Percentiles rank a stretch among this genome's conserved stretches.
These are phyloP conservation scores for Myxozyma melibiosi DNA, from an alignment of 805 yeast species.

Conservation along the genomic window DNA sequence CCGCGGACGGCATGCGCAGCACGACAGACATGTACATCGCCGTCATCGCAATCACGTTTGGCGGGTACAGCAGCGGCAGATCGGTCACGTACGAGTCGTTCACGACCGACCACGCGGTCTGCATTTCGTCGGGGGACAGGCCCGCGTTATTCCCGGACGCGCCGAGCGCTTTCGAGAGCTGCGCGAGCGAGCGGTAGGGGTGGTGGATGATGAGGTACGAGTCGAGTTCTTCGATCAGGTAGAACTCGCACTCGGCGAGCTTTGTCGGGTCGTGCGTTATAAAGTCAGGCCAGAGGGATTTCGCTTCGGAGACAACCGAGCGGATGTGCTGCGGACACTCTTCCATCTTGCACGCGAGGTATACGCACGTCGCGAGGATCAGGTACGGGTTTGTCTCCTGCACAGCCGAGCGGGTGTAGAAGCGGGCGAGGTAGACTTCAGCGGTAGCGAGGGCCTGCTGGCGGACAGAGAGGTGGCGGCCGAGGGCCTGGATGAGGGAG, in stretches of 20 bases:
- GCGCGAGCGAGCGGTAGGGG: constrained; percentile 46
- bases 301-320: constrained; percentile 77
- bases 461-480: constrained; percentile 73
- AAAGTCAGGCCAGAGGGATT: constrained; percentile 92
- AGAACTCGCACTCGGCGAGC: constrained; percentile 94
- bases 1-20: constrained; percentile 46
- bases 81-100: constrained; percentile 92
- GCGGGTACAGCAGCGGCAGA: constrained; percentile 78
- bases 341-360: constrained; percentile 90
- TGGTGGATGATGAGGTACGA: constrained; percentile 47
- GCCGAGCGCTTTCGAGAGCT: constrained; percentile 51
- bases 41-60: constrained; percentile 82
- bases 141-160: constrained; percentile 35
- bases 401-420: constrained; percentile 68
- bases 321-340: constrained; percentile 95
- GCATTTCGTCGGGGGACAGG: constrained; percentile 59
- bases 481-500: constrained; percentile 70
- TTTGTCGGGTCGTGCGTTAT: constrained; percentile 89
- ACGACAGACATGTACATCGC: constrained; percentile 79
- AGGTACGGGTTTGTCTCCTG: constrained; percentile 82
- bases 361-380: constrained; percentile 79
- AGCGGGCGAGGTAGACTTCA: constrained; percentile 79
- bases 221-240: constrained; percentile 79
- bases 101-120: constrained; percentile 84
- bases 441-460: constrained; percentile 89